phyloP scores from a whole-genome alignment of 768 basidiomycete genomes.

The Russula sp. region DNA sequence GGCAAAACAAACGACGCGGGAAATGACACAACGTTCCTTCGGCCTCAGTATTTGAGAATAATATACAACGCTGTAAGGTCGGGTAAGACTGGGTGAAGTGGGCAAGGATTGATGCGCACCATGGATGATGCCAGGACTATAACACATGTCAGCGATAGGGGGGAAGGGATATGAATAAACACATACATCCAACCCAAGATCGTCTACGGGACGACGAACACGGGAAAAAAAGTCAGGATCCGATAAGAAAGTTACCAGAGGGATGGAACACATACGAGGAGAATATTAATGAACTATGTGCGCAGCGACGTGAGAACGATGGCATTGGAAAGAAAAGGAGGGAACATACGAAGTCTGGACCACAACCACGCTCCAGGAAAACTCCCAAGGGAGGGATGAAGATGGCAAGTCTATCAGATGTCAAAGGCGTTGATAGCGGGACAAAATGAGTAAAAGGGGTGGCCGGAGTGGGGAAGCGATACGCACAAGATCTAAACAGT shows the following conservation, averaged over 20 bases:
- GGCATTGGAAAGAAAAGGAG: too few species aligned
- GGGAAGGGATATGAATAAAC: not conserved
- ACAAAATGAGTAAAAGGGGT: not conserved
- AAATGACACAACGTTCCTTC: not conserved
- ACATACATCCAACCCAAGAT: constrained; percentile 75
- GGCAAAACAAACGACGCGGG: constrained; percentile 2
- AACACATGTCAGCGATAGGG: constrained; percentile 23
- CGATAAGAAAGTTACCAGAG: not conserved
- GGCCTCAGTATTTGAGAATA: constrained; percentile 67
- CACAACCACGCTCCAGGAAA: constrained; percentile 84
- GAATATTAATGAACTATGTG: constrained; percentile 71
- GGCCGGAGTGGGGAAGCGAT: too few species aligned
- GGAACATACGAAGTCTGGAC: constrained; percentile 68
- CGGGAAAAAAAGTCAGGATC: constrained; percentile 2
- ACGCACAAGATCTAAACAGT: constrained; percentile 46
- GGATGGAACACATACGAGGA: constrained; percentile 44
- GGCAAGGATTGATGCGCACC: constrained; percentile 37
- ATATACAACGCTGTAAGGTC: constrained; percentile 63
- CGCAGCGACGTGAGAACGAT: not conserved
- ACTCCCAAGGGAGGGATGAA: constrained; percentile 82
- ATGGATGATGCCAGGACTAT: constrained; percentile 76
- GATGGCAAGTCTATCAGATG: constrained; percentile 53
- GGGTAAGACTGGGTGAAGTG: constrained; percentile 2
- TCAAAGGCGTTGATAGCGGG: not conserved
- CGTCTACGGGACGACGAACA: constrained; percentile 40